These are phyloP conservation scores for Dioszegia aurantiaca DNA, from an alignment of 768 basidiomycete species.

Conservation along the genomic window DNA sequence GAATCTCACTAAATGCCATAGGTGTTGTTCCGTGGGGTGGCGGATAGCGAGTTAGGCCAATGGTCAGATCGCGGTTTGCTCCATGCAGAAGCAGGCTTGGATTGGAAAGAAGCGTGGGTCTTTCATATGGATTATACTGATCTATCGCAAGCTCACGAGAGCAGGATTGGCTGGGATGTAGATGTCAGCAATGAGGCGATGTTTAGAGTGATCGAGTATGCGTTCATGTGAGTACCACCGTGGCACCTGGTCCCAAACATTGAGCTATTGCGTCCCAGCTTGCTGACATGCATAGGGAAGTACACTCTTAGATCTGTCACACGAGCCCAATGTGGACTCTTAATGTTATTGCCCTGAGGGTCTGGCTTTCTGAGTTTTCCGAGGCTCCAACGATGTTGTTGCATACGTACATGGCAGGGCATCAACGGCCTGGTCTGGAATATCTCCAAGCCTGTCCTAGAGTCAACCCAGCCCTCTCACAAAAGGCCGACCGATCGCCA, in stretches of 20 bases:
- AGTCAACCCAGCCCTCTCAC: too few relatives aligned
- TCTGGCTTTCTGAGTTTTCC: too few relatives aligned
- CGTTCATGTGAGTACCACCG: constrained; percentile 41
- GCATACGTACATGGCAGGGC: too few relatives aligned
- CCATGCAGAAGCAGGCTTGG: constrained; percentile 49
- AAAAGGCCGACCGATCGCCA: too few relatives aligned
- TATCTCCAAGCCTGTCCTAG: too few relatives aligned
- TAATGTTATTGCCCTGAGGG: too few relatives aligned
- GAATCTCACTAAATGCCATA: constrained; percentile 2
- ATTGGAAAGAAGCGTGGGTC: constrained; percentile 45
- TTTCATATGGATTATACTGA: neutral
- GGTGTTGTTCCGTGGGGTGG: constrained; percentile 44
- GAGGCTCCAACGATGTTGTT: too few relatives aligned
- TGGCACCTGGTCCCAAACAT: too few relatives aligned
- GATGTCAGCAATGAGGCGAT: constrained; percentile 38
- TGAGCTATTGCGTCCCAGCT: too few relatives aligned
- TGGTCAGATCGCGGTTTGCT: constrained; percentile 39
- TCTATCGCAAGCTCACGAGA: neutral
- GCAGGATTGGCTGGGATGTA: constrained; percentile 39
- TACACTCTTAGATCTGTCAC: constrained; percentile 2
- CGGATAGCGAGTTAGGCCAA: constrained; percentile 36
- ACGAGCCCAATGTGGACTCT: too few relatives aligned
- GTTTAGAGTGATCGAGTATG: constrained; percentile 48
- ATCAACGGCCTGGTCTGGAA: too few relatives aligned
- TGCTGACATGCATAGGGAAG: constrained; percentile 2